A percentile compares a stretch with the other conserved stretches of the same genome.
These are phyloP conservation scores for Lanmaoa pseudosensibilis DNA, from an alignment of 768 basidiomycete genomes.

Conservation along the genomic window DNA sequence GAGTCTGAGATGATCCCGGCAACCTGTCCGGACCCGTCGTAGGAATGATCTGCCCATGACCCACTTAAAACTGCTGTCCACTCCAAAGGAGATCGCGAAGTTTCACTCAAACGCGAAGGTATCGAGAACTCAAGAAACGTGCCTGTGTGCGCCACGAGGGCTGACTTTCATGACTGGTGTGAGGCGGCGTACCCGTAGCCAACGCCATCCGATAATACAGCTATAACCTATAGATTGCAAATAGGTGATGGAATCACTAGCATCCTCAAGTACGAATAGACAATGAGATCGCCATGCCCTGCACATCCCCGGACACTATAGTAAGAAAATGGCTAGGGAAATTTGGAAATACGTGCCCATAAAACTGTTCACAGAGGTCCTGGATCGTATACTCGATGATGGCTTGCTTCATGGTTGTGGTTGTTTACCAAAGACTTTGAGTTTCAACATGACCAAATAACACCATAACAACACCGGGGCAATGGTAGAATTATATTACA, in stretches of 20 bases:
- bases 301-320: background rate
- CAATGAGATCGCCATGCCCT: no score
- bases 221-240: background rate
- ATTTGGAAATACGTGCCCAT: no score
- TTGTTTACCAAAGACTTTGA: conserved; percentile 24
- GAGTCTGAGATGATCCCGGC: no score
- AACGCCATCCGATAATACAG: background rate
- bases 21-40: background rate
- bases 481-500: background rate
- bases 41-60: background rate
- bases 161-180: background rate
- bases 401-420: no score
- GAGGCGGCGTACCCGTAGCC: background rate
- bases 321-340: background rate
- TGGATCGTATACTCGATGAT: background rate
- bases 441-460: conserved; percentile 29
- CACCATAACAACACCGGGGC: conserved; percentile 18
- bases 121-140: background rate
- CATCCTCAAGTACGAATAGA: background rate
- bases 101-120: background rate
- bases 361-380: background rate
- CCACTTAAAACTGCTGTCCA: background rate
- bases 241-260: background rate
- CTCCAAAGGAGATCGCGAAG: no score
- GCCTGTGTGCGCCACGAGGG: background rate